Evolutionary conservation across 345 rosid genomes (phyloP).

Genomic region (Sonneratia alba): DNA sequence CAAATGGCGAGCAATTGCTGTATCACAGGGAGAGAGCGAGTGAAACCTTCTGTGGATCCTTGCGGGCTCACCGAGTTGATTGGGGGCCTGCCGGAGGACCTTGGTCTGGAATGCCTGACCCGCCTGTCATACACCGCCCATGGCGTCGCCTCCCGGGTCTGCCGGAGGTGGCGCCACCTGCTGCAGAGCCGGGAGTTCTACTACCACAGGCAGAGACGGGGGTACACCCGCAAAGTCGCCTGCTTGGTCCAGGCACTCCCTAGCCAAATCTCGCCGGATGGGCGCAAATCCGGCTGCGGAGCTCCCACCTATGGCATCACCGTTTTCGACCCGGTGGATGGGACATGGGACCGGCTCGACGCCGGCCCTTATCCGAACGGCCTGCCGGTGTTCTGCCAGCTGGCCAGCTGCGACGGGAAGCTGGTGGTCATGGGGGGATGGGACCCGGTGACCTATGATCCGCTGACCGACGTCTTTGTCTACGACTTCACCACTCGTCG

Average conservation of each 20-base stretch:
- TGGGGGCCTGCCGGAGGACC: conserved; percentile 36
- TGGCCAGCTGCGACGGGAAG: conserved; percentile 32
- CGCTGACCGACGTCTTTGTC: conserved; percentile 26
- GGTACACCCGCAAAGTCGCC: conserved; percentile 21
- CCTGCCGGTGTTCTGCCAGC: conserved; percentile 35
- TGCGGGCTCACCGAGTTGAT: conserved; percentile 16
- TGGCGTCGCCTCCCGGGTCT: conserved; percentile 26
- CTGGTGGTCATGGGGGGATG: conserved; percentile 40
- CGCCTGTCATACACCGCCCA: conserved; percentile 30
- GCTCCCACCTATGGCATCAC: conserved; percentile 21
- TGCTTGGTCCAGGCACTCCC: conserved; percentile 29
- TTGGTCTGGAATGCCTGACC: conserved; percentile 33
- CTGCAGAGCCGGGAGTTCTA: conserved; percentile 24
- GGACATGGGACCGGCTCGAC: conserved; percentile 25
- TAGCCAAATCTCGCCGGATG: not conserved
- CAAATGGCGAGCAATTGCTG: not conserved
- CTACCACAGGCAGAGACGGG: conserved; percentile 19
- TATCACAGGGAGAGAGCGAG: not conserved
- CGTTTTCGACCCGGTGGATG: conserved; percentile 24
- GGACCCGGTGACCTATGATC: conserved; percentile 37
- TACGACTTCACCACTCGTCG: conserved; percentile 35
- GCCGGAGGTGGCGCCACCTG: conserved; percentile 30
- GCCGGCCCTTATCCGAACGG: conserved; percentile 36
- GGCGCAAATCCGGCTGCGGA: conserved; percentile 10
- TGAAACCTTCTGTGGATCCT: conserved; percentile 6